Percentiles rank a stretch among this genome's conserved stretches.
These are phyloP conservation scores for Talaromyces sp. DNA, from an alignment of 2,329 filamentous ascomycete genomes.

Conservation along the genomic window DNA sequence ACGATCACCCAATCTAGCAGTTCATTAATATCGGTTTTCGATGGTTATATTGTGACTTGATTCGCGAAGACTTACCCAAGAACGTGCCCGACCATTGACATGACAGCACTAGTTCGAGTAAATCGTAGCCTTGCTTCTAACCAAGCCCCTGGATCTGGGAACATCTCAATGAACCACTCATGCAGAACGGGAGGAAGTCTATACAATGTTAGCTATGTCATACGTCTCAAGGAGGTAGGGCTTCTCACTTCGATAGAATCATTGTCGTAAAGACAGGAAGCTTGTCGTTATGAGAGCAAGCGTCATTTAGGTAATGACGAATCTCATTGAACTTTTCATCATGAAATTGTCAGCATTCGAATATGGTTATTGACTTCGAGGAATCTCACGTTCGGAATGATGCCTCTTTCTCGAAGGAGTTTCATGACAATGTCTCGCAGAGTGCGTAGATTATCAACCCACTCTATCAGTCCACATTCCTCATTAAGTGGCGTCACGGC, in stretches of 20 bases:
- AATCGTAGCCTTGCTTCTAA: constrained; percentile 85
- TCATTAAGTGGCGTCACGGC: constrained; percentile 95
- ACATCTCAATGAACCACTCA: constrained; percentile 93
- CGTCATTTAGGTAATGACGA: constrained; percentile 58
- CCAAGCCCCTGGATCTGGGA: constrained; percentile 89
- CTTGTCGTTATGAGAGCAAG: constrained; percentile 61
- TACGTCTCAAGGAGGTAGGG: neutral
- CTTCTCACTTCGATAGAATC: constrained; percentile 47
- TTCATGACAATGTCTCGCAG: constrained; percentile 84
- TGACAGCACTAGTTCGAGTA: constrained; percentile 90
- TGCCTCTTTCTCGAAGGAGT: constrained; percentile 71
- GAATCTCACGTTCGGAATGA: constrained; percentile 49
- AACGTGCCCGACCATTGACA: constrained; percentile 99
- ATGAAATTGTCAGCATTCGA: constrained; percentile 2
- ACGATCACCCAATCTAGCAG: constrained; percentile 71
- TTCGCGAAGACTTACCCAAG: constrained; percentile 53
- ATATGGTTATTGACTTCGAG: neutral
- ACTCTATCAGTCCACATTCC: constrained; percentile 96
- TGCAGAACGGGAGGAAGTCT: constrained; percentile 81
- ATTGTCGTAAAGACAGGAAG: constrained; percentile 68
- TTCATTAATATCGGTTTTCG: neutral
- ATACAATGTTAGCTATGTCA: constrained; percentile 21
- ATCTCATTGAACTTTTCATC: constrained; percentile 65
- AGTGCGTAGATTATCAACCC: constrained; percentile 94
- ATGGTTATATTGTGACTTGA: neutral